Evolutionary conservation across 306 rosid genomes (phyloP), one percentile per base, ranked within the genome.

Genomic region (Prunus armeniaca): DNA sequence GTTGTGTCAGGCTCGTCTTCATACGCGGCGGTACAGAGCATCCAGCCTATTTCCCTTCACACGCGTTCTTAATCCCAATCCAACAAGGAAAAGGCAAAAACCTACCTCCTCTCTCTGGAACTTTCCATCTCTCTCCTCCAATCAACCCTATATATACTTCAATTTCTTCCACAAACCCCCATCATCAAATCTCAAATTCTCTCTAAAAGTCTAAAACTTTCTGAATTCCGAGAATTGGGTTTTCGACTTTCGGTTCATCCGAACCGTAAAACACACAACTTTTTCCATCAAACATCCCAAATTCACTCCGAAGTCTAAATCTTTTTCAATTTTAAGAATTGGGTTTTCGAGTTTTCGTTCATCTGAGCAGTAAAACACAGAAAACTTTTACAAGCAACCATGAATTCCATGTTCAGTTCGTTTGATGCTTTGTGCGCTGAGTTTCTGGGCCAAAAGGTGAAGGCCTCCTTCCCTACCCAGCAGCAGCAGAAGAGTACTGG

Each of bases 401-500:
- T 84, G 87, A 84, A 84, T 84, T 84, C 87, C 63, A 78, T 86
- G 67, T 86, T 86, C 87, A 83, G 87, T 56, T 74, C 80, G 12
- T 86, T 82, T 61, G 89, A 86, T 57, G 83, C 76, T 25, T 54
- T 86, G 47, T 72, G 79, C 17, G 83, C 83, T 4, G 89, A 86
- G 60, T 38, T 86, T 22, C 6, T 86, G 68, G 87, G 85, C 65
- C 79, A 75, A 12, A 64, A 68, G n/a, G 78, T 80, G 67, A 77
- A 56, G 77, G 67, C 75, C 41, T 49, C 87, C 75, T 61, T 79
- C 28, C 81, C 79, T 17, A 3, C n/a, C 54, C 50, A 10, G n/a
- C 84, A 62, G n/a, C 84, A 62, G 67, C 76, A 5, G 51, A 43
- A 60, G 64, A 45, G 13, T 9, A 15, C 24, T 0, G 4, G 14